Conservation (phyloP, 2,329 filamentous ascomycete genomes). For the Phyllosticta ampelicida region DNA sequence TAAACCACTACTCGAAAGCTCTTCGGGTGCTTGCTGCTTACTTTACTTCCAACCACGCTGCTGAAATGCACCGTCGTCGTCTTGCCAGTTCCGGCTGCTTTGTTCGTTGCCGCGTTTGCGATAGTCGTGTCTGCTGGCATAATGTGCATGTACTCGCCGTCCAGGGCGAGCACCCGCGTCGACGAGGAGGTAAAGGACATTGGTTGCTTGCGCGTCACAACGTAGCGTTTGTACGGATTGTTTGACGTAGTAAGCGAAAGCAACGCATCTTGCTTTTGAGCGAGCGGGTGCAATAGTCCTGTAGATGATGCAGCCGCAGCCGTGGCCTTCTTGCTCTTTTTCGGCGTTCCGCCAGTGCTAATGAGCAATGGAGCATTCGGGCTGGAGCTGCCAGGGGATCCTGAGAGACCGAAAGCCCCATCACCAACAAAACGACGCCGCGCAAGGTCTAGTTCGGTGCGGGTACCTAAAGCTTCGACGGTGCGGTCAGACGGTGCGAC, state of each 20-base stretch:
- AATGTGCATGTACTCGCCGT: constrained; percentile 80
- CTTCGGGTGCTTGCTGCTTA: constrained; percentile 66
- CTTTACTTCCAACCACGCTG: constrained; percentile 72
- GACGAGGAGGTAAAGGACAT: constrained; percentile 70
- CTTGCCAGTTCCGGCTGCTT: constrained; percentile 49
- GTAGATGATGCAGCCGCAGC: constrained; percentile 37
- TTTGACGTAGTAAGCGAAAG: constrained; percentile 29
- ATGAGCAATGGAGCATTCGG: constrained; percentile 56
- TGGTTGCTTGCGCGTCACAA: constrained; percentile 70
- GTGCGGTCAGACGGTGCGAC: constrained; percentile 68
- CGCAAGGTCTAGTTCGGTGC: constrained; percentile 64
- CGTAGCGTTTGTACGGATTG: constrained; percentile 58
- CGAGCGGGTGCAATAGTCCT: constrained; percentile 51
- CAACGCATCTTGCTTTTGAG: constrained; percentile 46
- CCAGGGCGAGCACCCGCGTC: constrained; percentile 66
- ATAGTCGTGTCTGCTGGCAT: constrained; percentile 47
- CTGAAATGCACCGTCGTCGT: constrained; percentile 74
- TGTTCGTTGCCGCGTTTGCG: constrained; percentile 36
- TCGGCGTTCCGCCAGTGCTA: constrained; percentile 37
- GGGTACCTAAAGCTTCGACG: constrained; percentile 66
- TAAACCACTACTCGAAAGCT: constrained; percentile 74
- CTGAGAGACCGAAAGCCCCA: constrained; percentile 55
- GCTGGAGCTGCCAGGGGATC: constrained; percentile 58
- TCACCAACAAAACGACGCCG: constrained; percentile 66
- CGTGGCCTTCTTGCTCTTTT: constrained; percentile 45